Evolutionary conservation across 495 filamentous ascomycete species (phyloP), one percentile per base, ranked within the genome.

Genomic region (Tirmania nivea): DNA sequence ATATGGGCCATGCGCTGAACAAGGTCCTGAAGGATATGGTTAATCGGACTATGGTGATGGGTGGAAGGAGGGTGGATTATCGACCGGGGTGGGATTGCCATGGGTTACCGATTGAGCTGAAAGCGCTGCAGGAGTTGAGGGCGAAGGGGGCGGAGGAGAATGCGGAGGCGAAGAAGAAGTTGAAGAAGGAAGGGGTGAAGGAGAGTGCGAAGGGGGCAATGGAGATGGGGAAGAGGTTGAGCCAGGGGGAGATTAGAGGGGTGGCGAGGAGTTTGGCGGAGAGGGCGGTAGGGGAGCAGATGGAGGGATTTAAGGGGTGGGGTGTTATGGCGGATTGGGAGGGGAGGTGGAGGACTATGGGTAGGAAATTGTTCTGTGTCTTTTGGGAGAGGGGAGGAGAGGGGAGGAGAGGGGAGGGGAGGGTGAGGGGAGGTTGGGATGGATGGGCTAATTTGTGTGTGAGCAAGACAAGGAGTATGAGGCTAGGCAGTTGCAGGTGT

Each of bases 41-140:
- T 51, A 74, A 83, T 59, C 77, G 90, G 39, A 77, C 81, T 58
- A 77, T 94, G 66, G 68, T 96, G 49, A 76, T 80, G 47, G 71
- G 77, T 60, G 89, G 89, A 12, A 80, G 78, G 62, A 71, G 77
- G 45, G 76, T 96, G 35, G 73, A 79, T n/a, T 99, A 89, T 65
- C 72, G 89, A 5, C 90, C 90, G 4, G 92, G 90, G 34, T 99
- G 92, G 92, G 90, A 99, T 66, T 99, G 90, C 60, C 90, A 99
- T 70, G 90, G 90, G 7, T 72, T 99, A 52, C 90, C 90, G 8
- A 99, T 99, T 68, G 90, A 99, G 72, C 71, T 96, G 42, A 95
- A 94, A 67, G 90, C 89, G n/a, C 75, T 97, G 36, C 82, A 84
- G 61, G 21, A 56, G 63, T 60, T 21, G 60, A 64, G 49, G 63